These are phyloP conservation scores for Coemansia sp. DNA, from an alignment of 192 early-diverging fungal genomes.

Conservation along the genomic window DNA sequence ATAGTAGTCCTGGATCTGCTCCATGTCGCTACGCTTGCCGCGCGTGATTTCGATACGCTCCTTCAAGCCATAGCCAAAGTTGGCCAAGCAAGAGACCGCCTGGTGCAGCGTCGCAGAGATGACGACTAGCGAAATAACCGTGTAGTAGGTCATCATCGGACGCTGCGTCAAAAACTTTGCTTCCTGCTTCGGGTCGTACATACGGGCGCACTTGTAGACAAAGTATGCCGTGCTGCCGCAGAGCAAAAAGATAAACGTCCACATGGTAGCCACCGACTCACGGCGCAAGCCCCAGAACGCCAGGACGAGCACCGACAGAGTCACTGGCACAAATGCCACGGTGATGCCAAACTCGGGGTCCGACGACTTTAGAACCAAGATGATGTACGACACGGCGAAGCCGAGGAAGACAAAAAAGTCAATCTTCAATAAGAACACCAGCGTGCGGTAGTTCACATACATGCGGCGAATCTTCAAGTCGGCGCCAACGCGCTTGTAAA, in stretches of 20 bases:
- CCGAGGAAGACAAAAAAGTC: slow-evolving; percentile 58
- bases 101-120: slow-evolving; percentile 50
- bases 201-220: slow-evolving; percentile 55
- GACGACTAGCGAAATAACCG: slow-evolving; percentile 40
- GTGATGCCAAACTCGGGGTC: slow-evolving; percentile 58
- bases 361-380: slow-evolving; percentile 58
- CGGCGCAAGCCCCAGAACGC: slow-evolving; percentile 54
- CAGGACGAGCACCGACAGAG: slow-evolving; percentile 47
- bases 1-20: slow-evolving; percentile 58
- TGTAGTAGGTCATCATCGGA: slow-evolving; percentile 58
- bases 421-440: slow-evolving; percentile 57
- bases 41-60: slow-evolving; percentile 54
- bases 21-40: slow-evolving; percentile 58
- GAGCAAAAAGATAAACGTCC: slow-evolving; percentile 45
- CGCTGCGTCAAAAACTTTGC: slow-evolving; percentile 44
- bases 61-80: slow-evolving; percentile 57
- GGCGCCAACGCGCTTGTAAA: slow-evolving; percentile 60
- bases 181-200: slow-evolving; percentile 56
- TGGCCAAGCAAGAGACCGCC: slow-evolving; percentile 42
- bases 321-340: slow-evolving; percentile 49
- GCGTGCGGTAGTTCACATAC: slow-evolving; percentile 55
- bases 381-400: slow-evolving; percentile 62
- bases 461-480: slow-evolving; percentile 60
- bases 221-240: slow-evolving; percentile 54
- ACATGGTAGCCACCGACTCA: slow-evolving; percentile 43